Base-by-base conservation (phyloP, 2,329 filamentous ascomycete species). In the Penicillium janthinellum region DNA sequence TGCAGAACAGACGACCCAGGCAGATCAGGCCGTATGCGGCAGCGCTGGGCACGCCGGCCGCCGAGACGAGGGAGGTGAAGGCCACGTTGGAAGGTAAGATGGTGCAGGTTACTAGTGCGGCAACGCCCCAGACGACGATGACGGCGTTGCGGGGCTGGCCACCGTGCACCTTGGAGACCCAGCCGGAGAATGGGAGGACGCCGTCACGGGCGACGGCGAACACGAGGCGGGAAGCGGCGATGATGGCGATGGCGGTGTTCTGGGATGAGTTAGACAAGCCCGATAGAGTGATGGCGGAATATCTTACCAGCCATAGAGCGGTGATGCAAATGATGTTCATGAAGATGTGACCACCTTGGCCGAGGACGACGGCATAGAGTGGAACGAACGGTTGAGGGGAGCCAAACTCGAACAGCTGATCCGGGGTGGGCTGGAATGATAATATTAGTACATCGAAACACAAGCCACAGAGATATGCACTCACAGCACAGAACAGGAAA, bases 201-300 rank as follows among this genome's bases (percentile, higher is more conserved):
- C 84, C 84, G 66, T 88, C 85, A 48, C 85, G 80, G 31, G 85
- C 85, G 4, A 88, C 84, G 44, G 85, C 85, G 69, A 86, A 87
- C 64, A 88, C 84, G 1, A 87, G 78, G n/a, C 85, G 81, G 4
- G 84, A 87, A 14, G 83, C 83, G 7, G 84, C 85, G 12, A 86
- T 79, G 47, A 86, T 81, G 20, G 84, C 83, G 57, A 87, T 84
- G 0, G 84, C 84, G 1, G 84, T 86, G 70, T 87, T 87, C 82
- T 75, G 22, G 20, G 11, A 14, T 5, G 25, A 17, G 54, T 55
- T 56, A 59, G 53, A 35, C 25, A 14, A 12, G 14, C 2, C 42
- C 12, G 37, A 51, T 10, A 44, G 20, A 52, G 37, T 15, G 3
- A 17, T 5, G 15, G 31, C 5, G 10, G 20, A 11, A 28, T 5